phyloP scores from a whole-genome alignment of 768 basidiomycete species.

The Mycena olivaceomarginata region DNA sequence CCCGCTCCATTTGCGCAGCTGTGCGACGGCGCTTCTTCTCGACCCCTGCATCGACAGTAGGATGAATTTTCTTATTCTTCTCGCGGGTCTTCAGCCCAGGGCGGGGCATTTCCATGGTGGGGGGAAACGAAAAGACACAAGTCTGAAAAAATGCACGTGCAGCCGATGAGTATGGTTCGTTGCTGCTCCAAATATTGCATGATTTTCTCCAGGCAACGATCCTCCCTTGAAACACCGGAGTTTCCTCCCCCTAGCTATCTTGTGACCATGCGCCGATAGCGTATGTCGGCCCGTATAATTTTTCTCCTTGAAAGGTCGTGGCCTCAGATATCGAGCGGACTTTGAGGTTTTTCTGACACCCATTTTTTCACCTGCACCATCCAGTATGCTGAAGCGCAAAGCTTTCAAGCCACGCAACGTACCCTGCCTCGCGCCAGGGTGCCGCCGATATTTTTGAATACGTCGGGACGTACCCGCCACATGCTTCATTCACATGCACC shows the following conservation, averaged over 20 bases:
- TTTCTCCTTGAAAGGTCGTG: no score
- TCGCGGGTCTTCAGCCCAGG: neutral
- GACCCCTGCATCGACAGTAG: neutral
- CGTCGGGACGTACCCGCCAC: neutral
- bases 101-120: constrained; percentile 1
- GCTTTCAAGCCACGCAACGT: neutral
- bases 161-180: no score
- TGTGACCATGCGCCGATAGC: no score
- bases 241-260: no score
- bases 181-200: no score
- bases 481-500: neutral
- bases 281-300: no score
- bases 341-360: no score
- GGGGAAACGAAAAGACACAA: no score
- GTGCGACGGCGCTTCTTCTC: neutral
- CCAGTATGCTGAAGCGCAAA: constrained; percentile 2
- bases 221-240: no score
- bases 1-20: neutral
- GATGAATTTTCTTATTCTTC: neutral
- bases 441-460: neutral
- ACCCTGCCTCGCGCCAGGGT: neutral
- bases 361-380: neutral
- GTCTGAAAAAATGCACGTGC: no score
- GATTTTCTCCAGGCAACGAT: no score
- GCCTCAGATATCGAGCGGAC: no score